phyloP scores from a whole-genome alignment of 352 stramenopile genomes.

The Peronospora farinosa region DNA sequence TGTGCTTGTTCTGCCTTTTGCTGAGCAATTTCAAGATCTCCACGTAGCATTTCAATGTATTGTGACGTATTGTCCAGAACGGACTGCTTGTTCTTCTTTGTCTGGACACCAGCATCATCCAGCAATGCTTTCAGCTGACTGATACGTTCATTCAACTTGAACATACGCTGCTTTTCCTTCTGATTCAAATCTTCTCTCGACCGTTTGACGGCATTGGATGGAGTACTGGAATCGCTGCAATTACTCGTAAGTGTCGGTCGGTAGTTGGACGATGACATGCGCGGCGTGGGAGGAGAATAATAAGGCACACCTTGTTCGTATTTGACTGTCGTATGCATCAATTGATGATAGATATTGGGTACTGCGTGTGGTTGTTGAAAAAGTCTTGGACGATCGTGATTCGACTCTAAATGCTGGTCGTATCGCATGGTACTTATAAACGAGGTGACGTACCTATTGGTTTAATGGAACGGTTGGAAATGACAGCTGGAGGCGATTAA shows the following conservation, averaged over 20 bases:
- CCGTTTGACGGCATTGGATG: conserved; percentile 40
- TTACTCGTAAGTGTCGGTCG: conserved; percentile 38
- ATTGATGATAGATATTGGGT: conserved; percentile 31
- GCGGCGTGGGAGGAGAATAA: conserved; percentile 40
- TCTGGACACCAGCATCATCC: conserved; percentile 57
- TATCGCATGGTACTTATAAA: conserved; percentile 24
- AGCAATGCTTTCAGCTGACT: conserved; percentile 63
- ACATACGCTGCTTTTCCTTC: conserved; percentile 88
- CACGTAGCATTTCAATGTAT: conserved; percentile 68
- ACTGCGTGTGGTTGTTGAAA: conserved; percentile 35
- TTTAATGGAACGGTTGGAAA: not conserved
- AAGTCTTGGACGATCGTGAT: conserved; percentile 48
- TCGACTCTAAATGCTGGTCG: conserved; percentile 15
- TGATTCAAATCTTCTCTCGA: conserved; percentile 76
- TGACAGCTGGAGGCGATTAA: not conserved
- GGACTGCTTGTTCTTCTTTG: conserved; percentile 82
- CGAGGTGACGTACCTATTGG: conserved; percentile 35
- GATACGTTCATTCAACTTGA: conserved; percentile 85
- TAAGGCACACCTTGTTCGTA: conserved; percentile 40
- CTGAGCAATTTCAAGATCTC: conserved; percentile 49
- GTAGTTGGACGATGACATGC: conserved; percentile 35
- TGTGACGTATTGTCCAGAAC: conserved; percentile 61
- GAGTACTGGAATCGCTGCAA: conserved; percentile 28
- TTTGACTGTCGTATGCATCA: conserved; percentile 35
- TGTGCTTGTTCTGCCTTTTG: conserved; percentile 54